A percentile compares a stretch with the other conserved stretches of the same genome.
Evolutionary conservation across 495 filamentous ascomycete species (phyloP).

Genomic region (Pseudotulostoma volvatum): DNA sequence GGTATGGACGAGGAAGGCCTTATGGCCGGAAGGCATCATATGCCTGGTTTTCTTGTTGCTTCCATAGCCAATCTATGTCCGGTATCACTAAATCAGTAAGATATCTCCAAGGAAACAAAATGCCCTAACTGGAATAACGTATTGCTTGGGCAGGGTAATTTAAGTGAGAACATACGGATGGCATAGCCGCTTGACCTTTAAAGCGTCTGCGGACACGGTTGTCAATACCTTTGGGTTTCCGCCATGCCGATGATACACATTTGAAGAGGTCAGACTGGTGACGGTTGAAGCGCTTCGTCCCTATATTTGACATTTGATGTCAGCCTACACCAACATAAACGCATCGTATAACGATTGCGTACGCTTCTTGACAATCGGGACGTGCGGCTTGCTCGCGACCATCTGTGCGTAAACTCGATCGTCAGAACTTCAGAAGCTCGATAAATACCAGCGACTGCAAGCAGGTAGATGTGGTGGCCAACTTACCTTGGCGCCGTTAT

Average conservation of each 20-base stretch:
- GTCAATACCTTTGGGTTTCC: conserved; percentile 99
- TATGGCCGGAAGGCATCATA: conserved; percentile 98
- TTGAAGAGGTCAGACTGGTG: conserved; percentile 96
- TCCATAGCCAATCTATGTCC: conserved; percentile 78
- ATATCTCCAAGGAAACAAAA: neutral
- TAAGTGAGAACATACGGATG: conserved; percentile 90
- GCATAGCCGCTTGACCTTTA: conserved; percentile 90
- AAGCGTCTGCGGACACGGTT: conserved; percentile 81
- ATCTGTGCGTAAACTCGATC: conserved; percentile 52
- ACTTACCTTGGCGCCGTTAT: conserved; percentile 32
- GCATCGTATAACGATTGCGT: conserved; percentile 28
- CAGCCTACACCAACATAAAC: conserved; percentile 13
- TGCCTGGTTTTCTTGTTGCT: conserved; percentile 97
- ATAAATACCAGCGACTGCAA: neutral
- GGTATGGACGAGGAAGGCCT: conserved; percentile 98
- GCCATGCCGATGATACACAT: conserved; percentile 72
- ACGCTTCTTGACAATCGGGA: conserved; percentile 99
- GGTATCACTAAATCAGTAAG: conserved; percentile 6
- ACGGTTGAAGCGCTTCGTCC: conserved; percentile 79
- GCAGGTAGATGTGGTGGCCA: neutral
- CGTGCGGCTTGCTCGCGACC: conserved; percentile 96
- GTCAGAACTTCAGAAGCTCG: conserved; percentile 3
- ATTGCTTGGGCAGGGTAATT: no score
- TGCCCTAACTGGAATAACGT: neutral
- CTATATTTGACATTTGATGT: conserved; percentile 27